Conservation (phyloP, 495 filamentous ascomycete genomes). For the Penicillium lagena region DNA sequence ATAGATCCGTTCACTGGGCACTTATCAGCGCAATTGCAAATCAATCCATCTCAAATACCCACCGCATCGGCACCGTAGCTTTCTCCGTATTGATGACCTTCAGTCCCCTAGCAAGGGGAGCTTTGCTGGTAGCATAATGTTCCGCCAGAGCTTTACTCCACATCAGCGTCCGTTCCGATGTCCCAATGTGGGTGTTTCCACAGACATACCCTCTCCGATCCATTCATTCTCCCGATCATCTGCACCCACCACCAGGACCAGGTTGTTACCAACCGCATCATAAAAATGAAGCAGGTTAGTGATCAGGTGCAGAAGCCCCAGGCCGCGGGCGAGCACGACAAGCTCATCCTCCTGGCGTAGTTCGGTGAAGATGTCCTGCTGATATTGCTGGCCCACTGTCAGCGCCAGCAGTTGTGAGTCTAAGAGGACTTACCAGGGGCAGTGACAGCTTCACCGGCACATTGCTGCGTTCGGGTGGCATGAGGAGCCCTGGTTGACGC, state of each 20-base stretch:
- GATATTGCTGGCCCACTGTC: conserved; percentile 52
- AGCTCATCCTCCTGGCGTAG: conserved; percentile 88
- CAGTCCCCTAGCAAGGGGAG: conserved; percentile 72
- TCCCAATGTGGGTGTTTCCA: neutral
- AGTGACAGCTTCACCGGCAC: conserved; percentile 86
- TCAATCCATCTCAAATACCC: conserved; percentile 1
- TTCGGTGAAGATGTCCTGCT: conserved; percentile 89
- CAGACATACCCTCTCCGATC: conserved; percentile 66
- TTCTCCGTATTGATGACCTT: conserved; percentile 91
- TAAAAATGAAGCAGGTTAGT: conserved; percentile 95
- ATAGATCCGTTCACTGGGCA: conserved; percentile 77
- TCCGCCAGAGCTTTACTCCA: conserved; percentile 66
- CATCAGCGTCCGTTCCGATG: conserved; percentile 2
- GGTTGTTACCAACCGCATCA: conserved; percentile 90
- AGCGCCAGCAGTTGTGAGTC: conserved; percentile 6
- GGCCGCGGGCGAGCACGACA: conserved; percentile 81
- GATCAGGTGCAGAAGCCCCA: conserved; percentile 82
- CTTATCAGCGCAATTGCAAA: conserved; percentile 11
- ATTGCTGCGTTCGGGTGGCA: conserved; percentile 52
- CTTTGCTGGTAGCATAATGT: conserved; percentile 78
- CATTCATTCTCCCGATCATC: conserved; percentile 90
- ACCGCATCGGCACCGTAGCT: conserved; percentile 73
- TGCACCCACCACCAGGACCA: conserved; percentile 85
- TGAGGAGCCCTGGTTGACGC: conserved; percentile 34
- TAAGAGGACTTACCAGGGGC: conserved; percentile 59